These are phyloP conservation scores for Serendipita indica DNA, from an alignment of 768 basidiomycete genomes.

Conservation along the genomic window DNA sequence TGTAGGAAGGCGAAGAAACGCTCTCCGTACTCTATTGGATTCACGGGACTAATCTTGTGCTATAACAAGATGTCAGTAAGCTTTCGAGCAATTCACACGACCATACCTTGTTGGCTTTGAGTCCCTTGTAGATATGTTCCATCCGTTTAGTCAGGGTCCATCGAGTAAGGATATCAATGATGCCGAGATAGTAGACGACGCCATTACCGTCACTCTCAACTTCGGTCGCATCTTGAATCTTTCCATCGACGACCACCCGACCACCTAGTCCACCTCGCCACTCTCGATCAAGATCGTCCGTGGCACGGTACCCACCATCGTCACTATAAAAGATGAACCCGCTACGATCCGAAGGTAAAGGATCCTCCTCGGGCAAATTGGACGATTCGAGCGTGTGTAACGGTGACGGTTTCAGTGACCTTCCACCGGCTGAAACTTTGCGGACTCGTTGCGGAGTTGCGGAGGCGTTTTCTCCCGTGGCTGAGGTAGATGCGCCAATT, in stretches of 20 bases:
- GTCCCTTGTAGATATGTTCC: slow-evolving; percentile 87
- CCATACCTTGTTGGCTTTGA: slow-evolving; percentile 71
- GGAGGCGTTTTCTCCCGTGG: background rate
- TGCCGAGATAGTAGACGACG: slow-evolving; percentile 76
- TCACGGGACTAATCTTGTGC: slow-evolving; percentile 93
- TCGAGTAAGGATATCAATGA: slow-evolving; percentile 95
- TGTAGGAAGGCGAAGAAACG: slow-evolving; percentile 82
- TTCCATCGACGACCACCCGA: background rate
- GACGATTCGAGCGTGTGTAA: slow-evolving; percentile 26
- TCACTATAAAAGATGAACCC: slow-evolving; percentile 93
- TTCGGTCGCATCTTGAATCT: background rate
- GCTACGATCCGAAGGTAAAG: slow-evolving; percentile 38
- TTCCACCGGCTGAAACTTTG: background rate
- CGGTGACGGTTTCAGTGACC: background rate
- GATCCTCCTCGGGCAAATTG: slow-evolving; percentile 48
- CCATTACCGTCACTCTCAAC: background rate
- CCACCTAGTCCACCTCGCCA: slow-evolving; percentile 6
- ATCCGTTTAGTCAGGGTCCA: slow-evolving; percentile 61
- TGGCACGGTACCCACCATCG: slow-evolving; percentile 83
- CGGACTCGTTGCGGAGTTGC: background rate
- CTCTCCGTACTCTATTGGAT: slow-evolving; percentile 71
- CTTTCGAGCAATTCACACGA: slow-evolving; percentile 10
- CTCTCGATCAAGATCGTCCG: slow-evolving; percentile 40
- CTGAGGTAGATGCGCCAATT: background rate
- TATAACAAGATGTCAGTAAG: slow-evolving; percentile 22